Conservation (phyloP, 179 eudicot genomes). For the Corrigiola litoralis region DNA sequence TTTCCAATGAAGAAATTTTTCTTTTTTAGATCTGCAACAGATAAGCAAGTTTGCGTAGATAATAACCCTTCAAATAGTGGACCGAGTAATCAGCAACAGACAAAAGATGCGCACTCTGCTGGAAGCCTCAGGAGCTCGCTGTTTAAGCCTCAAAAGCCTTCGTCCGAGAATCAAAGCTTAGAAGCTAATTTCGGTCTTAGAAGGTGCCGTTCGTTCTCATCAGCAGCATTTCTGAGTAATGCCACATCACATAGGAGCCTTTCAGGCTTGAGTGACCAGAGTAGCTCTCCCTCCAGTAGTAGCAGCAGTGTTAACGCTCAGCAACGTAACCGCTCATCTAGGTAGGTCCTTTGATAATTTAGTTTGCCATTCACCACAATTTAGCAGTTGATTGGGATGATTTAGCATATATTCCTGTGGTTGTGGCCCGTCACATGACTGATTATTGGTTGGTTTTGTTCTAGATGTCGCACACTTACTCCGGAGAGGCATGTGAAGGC, state of each 20-base stretch:
- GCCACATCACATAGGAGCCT: slow-evolving; percentile 28
- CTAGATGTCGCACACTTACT: slow-evolving; percentile 46
- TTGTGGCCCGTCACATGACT: background rate
- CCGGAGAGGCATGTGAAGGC: slow-evolving; percentile 61
- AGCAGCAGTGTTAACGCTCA: slow-evolving; percentile 38
- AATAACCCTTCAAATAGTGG: slow-evolving; percentile 19
- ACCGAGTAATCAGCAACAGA: slow-evolving; percentile 13
- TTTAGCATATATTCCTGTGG: slow-evolving; percentile 3
- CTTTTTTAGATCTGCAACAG: slow-evolving; percentile 48
- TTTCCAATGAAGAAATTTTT: slow-evolving; percentile 51
- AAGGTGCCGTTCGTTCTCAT: slow-evolving; percentile 78
- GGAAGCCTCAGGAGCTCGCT: slow-evolving; percentile 26
- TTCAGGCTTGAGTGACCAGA: slow-evolving; percentile 32
- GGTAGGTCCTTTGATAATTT: slow-evolving; percentile 32
- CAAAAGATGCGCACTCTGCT: slow-evolving; percentile 27
- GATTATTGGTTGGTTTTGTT: background rate
- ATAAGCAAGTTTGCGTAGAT: slow-evolving; percentile 32
- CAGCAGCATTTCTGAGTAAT: slow-evolving; percentile 48
- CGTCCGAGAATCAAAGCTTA: slow-evolving; percentile 19
- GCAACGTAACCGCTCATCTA: slow-evolving; percentile 40
- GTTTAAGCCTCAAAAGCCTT: slow-evolving; percentile 20
- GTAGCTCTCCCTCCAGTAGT: slow-evolving; percentile 57
- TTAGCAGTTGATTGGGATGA: background rate
- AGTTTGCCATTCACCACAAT: background rate
- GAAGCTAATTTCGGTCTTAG: slow-evolving; percentile 29